Evolutionary conservation across 2,329 filamentous ascomycete genomes (phyloP), one percentile per base, ranked within the genome.

Genomic region (Chaetomiaceae sp.): DNA sequence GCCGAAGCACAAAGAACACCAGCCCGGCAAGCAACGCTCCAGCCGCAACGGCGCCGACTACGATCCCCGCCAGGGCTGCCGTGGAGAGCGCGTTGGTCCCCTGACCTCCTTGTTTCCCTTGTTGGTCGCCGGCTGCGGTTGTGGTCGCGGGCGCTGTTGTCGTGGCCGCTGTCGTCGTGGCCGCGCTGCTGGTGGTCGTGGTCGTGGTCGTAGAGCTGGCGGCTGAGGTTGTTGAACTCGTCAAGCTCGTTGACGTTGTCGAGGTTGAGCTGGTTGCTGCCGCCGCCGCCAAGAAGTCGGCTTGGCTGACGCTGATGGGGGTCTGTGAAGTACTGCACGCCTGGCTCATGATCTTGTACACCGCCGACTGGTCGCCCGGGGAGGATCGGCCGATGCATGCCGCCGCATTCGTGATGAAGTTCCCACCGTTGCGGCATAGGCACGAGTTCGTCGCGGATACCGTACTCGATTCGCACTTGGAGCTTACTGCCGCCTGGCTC

Each of bases 401-500:
- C 3, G 74, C 75, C 2, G 71, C 56, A 27, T 65, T 65, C 17
- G 67, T 69, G 49, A 78, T 62, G 57, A 78, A 79, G 52, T 69
- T 62, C 45, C 70, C 70, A 26, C 65, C 61, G 51, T 78, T 75
- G 50, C 59, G 58, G 56, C 75, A 79, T 2, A 78, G 64, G 43
- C 75, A 79, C 2, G 57, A 42, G 53, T 78, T 78, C 50, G 76
- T 62, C 24, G 66, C 60, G 0, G 55, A 36, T 3, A 65, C 62
- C 0, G 66, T 67, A 17, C 57, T 56, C 15, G 68, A 69, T 5
- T 61, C 60, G 60, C 75, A 79, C 4, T 59, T 54, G 14, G 67
- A 68, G 17, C 48, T 26, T 38, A 63, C 56, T 24, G 72, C 66
- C 4, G 73, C 63, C 14, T 63, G 38, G 51, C 66, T 59, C 1